Evolutionary conservation across 2,329 filamentous ascomycete genomes (phyloP), one percentile per base, ranked within the genome.

Genomic region (Verticillium klebahnii): DNA sequence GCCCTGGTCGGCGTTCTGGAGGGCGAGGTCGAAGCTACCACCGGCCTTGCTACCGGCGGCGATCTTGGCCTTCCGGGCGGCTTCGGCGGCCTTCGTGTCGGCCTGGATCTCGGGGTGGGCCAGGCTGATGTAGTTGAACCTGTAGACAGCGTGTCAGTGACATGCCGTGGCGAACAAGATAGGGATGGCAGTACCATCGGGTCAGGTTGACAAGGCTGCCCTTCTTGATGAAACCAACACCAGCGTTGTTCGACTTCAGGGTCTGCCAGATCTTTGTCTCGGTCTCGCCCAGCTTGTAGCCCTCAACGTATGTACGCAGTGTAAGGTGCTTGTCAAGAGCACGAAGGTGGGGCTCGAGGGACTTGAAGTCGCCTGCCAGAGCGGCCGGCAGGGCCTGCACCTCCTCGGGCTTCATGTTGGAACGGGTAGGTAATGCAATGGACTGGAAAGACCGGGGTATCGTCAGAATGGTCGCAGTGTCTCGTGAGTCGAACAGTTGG

Each of bases 301-400:
- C 93, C 59, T 91, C 86, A 67, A 97, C 83, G 77, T 95, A 95
- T 15, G 91, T 92, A 70, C 94, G 89, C 36, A 97, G 86, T 4
- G 89, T 92, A 64, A 98, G 85, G 79, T 96, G 90, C 74, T 91
- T 91, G 75, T 97, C 92, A 65, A 97, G 87, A 68, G 90, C 87
- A 69, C 85, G 82, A 61, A 96, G 84, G 63, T 88, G 82, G 31
- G 86, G 84, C 72, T 95, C 91, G 67, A 93, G 87, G 62, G 89
- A 81, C 78, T 95, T 96, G 79, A 96, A 95, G 76, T 97, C 92
- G 45, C 80, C 82, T 63, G 78, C 75, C 63, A 87, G 77, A 68
- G 79, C 78, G 69, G 75, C 75, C 63, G 81, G 77, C 58, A 87
- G 74, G 61, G 79, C 74, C 64, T 80, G 75, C 67, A 87, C 77